Evolutionary conservation across 2,329 filamentous ascomycete genomes (phyloP).

Genomic region (Aureobasidium sp.): DNA sequence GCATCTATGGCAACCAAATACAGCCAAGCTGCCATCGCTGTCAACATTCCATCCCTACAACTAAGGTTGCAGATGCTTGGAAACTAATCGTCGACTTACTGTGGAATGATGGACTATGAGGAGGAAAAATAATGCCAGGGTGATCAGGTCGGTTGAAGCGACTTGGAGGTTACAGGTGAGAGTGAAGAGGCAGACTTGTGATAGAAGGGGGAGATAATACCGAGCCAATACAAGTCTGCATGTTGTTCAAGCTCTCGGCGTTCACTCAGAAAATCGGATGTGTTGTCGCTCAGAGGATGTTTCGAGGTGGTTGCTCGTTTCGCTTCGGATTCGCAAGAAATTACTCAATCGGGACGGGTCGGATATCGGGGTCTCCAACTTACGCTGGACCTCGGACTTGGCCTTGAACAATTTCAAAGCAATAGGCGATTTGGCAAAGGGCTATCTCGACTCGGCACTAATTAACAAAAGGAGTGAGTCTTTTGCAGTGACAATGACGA

Average conservation of each 20-base stretch:
- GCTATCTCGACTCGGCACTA: neutral
- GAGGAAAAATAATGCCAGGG: no score
- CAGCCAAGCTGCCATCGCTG: neutral
- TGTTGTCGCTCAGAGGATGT: no score
- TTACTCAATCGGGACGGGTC: neutral
- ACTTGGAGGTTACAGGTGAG: neutral
- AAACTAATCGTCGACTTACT: no score
- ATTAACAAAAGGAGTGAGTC: no score
- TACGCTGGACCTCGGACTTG: slow-evolving; percentile 1
- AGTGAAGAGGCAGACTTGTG: neutral
- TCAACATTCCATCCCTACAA: neutral
- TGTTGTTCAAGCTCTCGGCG: no score
- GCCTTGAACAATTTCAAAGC: slow-evolving; percentile 2
- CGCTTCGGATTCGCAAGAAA: neutral
- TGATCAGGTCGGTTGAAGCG: no score
- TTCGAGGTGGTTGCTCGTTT: neutral
- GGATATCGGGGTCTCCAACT: neutral
- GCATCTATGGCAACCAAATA: neutral
- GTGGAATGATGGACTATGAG: no score
- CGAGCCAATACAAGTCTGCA: neutral
- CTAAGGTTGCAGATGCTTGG: neutral
- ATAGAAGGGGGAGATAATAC: no score
- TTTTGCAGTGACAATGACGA: neutral
- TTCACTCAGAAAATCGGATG: no score
- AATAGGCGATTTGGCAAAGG: neutral